These are phyloP conservation scores for Thelonectria discophora DNA, from an alignment of 2,329 filamentous ascomycete species.

Conservation along the genomic window DNA sequence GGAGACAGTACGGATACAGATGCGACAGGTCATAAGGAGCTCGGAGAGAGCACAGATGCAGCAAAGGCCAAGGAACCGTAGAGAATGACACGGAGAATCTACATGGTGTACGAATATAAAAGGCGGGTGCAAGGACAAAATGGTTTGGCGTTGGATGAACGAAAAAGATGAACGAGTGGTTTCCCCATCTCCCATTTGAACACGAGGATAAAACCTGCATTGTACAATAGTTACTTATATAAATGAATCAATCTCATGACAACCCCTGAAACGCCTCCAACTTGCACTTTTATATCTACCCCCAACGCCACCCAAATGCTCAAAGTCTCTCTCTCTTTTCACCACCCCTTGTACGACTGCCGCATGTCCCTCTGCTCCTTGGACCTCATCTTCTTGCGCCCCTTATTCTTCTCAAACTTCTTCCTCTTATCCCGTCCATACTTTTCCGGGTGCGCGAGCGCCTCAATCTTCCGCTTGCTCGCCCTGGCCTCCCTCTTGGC, in stretches of 20 bases:
- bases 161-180: slow-evolving; percentile 17
- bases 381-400: slow-evolving; percentile 81
- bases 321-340: slow-evolving; percentile 11
- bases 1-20: too few species aligned
- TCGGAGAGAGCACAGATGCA: slow-evolving; percentile 25
- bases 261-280: slow-evolving; percentile 33
- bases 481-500: slow-evolving; percentile 77
- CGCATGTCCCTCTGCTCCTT: slow-evolving; percentile 76
- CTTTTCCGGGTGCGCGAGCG: slow-evolving; percentile 82
- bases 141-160: slow-evolving; percentile 33
- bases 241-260: slow-evolving; percentile 23
- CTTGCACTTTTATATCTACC: slow-evolving; percentile 25
- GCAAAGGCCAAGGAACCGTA: neutral
- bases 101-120: slow-evolving; percentile 31
- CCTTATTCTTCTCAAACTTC: slow-evolving; percentile 85
- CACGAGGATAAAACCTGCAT: slow-evolving; percentile 4
- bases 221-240: slow-evolving; percentile 19
- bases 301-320: slow-evolving; percentile 43
- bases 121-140: slow-evolving; percentile 13
- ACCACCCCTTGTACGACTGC: slow-evolving; percentile 70
- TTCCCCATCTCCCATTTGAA: slow-evolving; percentile 28
- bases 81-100: neutral
- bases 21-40: slow-evolving; percentile 36
- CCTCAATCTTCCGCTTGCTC: slow-evolving; percentile 89
- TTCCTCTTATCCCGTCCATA: slow-evolving; percentile 81